Percentiles rank a stretch among this genome's conserved stretches.
These are phyloP conservation scores for Hypoxylon perforatum DNA, from an alignment of 495 filamentous ascomycete species.

Conservation along the genomic window DNA sequence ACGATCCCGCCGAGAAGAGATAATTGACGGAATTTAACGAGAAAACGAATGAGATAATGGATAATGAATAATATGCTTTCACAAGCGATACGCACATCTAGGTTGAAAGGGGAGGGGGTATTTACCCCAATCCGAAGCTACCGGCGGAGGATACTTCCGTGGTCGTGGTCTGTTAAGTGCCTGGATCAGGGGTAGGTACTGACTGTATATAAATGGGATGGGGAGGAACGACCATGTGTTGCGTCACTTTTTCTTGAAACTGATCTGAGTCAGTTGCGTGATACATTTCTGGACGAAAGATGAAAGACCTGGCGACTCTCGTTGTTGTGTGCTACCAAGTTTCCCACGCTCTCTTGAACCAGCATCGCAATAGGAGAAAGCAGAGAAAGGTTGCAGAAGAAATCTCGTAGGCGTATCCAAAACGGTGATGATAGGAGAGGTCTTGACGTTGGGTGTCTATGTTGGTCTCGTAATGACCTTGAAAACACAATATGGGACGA, in stretches of 20 bases:
- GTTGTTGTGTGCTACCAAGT: neutral
- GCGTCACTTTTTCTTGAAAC: constrained; percentile 8
- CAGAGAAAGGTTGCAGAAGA: neutral
- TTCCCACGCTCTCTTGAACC: neutral
- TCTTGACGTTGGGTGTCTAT: too few relatives aligned
- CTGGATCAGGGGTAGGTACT: neutral
- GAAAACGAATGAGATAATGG: neutral
- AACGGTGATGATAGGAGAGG: neutral
- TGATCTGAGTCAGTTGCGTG: neutral
- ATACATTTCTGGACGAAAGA: neutral
- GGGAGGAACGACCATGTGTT: neutral
- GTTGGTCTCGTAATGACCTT: neutral
- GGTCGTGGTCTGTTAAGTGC: too few relatives aligned
- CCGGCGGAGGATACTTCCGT: constrained; percentile 21
- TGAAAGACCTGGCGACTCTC: constrained; percentile 2
- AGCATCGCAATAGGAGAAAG: neutral
- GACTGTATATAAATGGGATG: constrained; percentile 11
- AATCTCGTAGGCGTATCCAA: neutral
- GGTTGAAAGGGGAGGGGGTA: neutral
- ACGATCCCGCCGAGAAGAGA: too few relatives aligned
- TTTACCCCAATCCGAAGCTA: constrained; percentile 17
- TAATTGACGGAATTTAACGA: too few relatives aligned
- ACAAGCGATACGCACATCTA: too few relatives aligned
- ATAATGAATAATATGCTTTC: neutral
- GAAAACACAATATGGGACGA: constrained; percentile 25